phyloP scores from a whole-genome alignment of 2,329 filamentous ascomycete genomes.

The Exophiala aquamarina region DNA sequence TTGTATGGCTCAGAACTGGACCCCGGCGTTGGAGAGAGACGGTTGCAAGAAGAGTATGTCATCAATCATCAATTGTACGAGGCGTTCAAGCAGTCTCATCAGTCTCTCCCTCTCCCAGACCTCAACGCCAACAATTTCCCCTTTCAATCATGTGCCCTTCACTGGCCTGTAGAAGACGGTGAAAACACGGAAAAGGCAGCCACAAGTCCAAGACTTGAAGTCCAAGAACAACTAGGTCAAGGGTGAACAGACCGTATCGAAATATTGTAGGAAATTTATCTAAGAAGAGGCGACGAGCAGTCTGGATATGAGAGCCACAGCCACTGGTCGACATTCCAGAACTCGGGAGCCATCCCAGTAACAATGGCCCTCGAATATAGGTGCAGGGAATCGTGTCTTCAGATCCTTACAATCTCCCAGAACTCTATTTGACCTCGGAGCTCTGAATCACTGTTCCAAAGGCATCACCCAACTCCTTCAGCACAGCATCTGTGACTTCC shows the following conservation, averaged over 20 bases:
- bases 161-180: constrained; percentile 12
- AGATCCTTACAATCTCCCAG: neutral
- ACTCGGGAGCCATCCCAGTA: neutral
- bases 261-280: too few species aligned
- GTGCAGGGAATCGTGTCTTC: neutral
- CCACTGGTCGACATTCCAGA: neutral
- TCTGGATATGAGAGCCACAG: too few species aligned
- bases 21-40: neutral
- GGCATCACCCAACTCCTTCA: constrained; percentile 62
- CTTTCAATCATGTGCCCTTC: constrained; percentile 16
- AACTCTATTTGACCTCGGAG: constrained; percentile 39
- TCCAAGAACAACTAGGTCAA: too few species aligned
- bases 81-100: constrained; percentile 3
- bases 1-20: constrained; percentile 1
- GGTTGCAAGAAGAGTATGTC: neutral
- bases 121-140: constrained; percentile 16
- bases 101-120: constrained; percentile 7
- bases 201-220: too few species aligned
- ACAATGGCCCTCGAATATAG: neutral
- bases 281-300: too few species aligned
- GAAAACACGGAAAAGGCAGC: too few species aligned
- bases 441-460: constrained; percentile 62
- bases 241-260: too few species aligned
- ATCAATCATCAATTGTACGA: neutral
- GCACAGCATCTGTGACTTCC: constrained; percentile 50